Evolutionary conservation across 1,139 yeast genomes (phyloP).

Genomic region (Tardiomyces digboiensis): DNA sequence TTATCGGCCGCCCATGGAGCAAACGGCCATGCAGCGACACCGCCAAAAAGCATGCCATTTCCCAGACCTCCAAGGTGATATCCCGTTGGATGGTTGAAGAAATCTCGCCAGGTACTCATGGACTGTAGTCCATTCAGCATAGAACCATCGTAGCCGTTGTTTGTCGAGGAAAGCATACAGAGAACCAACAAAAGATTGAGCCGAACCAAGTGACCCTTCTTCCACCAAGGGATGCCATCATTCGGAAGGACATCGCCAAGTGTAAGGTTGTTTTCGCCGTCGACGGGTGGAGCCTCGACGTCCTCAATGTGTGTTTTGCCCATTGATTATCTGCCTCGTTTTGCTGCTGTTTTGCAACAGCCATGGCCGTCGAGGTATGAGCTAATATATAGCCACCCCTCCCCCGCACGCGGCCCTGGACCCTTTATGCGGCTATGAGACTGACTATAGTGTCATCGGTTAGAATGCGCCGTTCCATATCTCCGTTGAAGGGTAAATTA

Average conservation of each 20-base stretch:
- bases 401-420: too few relatives aligned
- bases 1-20: conserved; percentile 31
- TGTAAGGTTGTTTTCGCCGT: background rate
- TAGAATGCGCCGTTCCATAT: too few relatives aligned
- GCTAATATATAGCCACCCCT: too few relatives aligned
- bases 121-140: conserved; percentile 44
- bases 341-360: too few relatives aligned
- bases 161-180: conserved; percentile 10
- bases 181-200: background rate
- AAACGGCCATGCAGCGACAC: conserved; percentile 14
- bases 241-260: background rate
- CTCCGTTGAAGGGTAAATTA: too few relatives aligned
- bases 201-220: background rate
- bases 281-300: background rate
- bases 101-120: conserved; percentile 29
- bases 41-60: conserved; percentile 47
- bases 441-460: too few relatives aligned
- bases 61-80: conserved; percentile 37
- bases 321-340: background rate
- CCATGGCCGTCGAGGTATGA: too few relatives aligned
- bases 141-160: conserved; percentile 44
- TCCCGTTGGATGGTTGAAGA: conserved; percentile 34
- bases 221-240: background rate
- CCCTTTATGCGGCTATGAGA: too few relatives aligned
- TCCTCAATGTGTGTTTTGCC: background rate